Base-by-base conservation (phyloP, 2,329 filamentous ascomycete species). In the Fusarium tanahbumbuense region DNA sequence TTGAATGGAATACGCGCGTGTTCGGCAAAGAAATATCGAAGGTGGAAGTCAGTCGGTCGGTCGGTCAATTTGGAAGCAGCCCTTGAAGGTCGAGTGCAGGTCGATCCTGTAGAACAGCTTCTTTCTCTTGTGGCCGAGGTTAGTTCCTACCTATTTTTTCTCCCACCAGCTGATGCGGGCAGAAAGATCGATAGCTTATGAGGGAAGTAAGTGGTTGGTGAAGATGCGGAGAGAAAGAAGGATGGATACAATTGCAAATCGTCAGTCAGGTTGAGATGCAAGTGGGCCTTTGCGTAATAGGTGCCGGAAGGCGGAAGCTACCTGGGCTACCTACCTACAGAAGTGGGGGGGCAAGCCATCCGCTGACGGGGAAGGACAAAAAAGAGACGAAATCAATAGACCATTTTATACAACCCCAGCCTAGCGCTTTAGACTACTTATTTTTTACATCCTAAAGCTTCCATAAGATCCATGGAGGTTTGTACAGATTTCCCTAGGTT, bases 261-360 rank as follows among this genome's bases (percentile, higher is more conserved):
- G 75, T 78, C 77, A 80, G 75, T 78, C 77, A 80, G 77, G 76
- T 78, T 75, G 75, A 74, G 70, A 71, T 74, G 75, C 72, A 78
- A 70, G 79, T 80, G 79, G 79, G 78, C 75, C 79, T 79, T 76
- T 81, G 79, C 78, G 79, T 80, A 81, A 81, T 80, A 75, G 77
- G 68, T 73, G 74, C 73, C 63, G 62, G 71, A 70, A 55, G 25
- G 30, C 50, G 52, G 40, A 55, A 72, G 70, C 34, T 37, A 37
- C 34, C 34, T 37, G 18, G 34, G 18, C 34, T 37, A 37, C 34
- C 62, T 30, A 30, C 28, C 63, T 73, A 64, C 72, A 57, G 59
- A 60, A 61, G 68, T 50, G 45, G 59, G 74, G 27, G 60, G 41
- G 73, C 68, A 41, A 73, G 46, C 53, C 59, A 66, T 74, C 53